These are phyloP conservation scores for Aspergillus ochraceoroseus DNA, from an alignment of 2,329 filamentous ascomycete genomes.

Conservation along the genomic window DNA sequence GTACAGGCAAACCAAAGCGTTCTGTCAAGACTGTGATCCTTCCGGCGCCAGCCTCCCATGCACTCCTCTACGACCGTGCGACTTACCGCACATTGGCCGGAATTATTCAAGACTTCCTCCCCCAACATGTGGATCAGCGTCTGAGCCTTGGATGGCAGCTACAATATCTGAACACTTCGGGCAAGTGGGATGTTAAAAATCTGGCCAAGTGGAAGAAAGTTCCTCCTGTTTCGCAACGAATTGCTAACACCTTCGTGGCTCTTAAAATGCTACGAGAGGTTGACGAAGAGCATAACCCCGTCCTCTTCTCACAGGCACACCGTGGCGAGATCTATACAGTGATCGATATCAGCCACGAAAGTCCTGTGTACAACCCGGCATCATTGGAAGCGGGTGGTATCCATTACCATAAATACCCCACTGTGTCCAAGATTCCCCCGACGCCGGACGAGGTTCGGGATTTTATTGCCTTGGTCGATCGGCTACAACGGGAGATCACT, in stretches of 20 bases:
- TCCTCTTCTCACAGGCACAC: constrained; percentile 65
- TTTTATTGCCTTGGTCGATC: constrained; percentile 58
- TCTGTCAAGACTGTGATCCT: constrained; percentile 66
- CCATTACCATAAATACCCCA: constrained; percentile 80
- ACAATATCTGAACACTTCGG: constrained; percentile 77
- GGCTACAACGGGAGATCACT: constrained; percentile 54
- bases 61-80: constrained; percentile 72
- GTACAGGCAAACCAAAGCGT: constrained; percentile 38
- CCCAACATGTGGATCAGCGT: constrained; percentile 66
- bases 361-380: constrained; percentile 78
- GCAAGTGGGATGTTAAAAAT: constrained; percentile 98
- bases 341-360: constrained; percentile 86
- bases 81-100: constrained; percentile 73
- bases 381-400: constrained; percentile 63
- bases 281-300: constrained; percentile 74
- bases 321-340: constrained; percentile 65
- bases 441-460: constrained; percentile 55
- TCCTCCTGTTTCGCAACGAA: constrained; percentile 68
- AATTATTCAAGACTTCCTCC: constrained; percentile 76
- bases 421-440: constrained; percentile 85
- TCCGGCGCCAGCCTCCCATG: constrained; percentile 73
- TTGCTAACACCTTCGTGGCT: constrained; percentile 74
- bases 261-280: constrained; percentile 92
- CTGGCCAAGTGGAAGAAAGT: constrained; percentile 84
- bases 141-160: constrained; percentile 86